Conservation (phyloP, 1,139 yeast species). For the Chernovozyma aurita region DNA sequence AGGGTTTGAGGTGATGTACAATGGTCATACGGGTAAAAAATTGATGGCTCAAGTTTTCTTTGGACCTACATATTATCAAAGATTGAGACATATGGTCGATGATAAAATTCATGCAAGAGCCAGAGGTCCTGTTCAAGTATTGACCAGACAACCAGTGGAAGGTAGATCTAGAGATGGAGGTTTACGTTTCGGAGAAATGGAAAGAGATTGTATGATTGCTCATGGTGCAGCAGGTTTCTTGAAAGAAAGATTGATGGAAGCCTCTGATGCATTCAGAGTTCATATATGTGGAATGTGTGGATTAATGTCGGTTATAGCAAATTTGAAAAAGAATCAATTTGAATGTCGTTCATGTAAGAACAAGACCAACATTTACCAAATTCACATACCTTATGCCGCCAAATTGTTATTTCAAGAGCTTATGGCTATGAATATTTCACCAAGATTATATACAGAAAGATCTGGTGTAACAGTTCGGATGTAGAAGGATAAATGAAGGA, state of each 20-base stretch:
- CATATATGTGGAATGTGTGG: constrained; percentile 99
- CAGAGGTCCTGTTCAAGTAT: constrained; percentile 97
- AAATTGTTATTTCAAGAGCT: constrained; percentile 94
- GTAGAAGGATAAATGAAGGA: not conserved
- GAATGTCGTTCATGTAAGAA: constrained; percentile 98
- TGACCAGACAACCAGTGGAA: constrained; percentile 98
- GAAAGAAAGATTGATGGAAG: constrained; percentile 97
- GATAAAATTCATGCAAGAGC: constrained; percentile 99
- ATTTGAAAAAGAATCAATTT: constrained; percentile 92
- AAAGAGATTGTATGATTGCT: constrained; percentile 99
- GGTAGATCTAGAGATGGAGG: constrained; percentile 99
- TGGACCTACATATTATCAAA: constrained; percentile 98
- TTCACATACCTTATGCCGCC: constrained; percentile 96
- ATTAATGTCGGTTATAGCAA: constrained; percentile 95
- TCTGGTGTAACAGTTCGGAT: constrained; percentile 39
- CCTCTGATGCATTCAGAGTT: constrained; percentile 97
- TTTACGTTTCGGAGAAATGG: constrained; percentile 99
- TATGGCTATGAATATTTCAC: constrained; percentile 97
- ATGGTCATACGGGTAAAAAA: constrained; percentile 98
- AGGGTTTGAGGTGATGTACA: constrained; percentile 97
- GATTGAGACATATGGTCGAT: constrained; percentile 98
- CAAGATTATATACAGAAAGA: constrained; percentile 73
- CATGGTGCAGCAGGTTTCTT: constrained; percentile 98
- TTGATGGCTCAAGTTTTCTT: constrained; percentile 97
- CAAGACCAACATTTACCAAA: constrained; percentile 96